Base-by-base conservation (phyloP, 306 rosid species). In the Vigna nakashimae region DNA sequence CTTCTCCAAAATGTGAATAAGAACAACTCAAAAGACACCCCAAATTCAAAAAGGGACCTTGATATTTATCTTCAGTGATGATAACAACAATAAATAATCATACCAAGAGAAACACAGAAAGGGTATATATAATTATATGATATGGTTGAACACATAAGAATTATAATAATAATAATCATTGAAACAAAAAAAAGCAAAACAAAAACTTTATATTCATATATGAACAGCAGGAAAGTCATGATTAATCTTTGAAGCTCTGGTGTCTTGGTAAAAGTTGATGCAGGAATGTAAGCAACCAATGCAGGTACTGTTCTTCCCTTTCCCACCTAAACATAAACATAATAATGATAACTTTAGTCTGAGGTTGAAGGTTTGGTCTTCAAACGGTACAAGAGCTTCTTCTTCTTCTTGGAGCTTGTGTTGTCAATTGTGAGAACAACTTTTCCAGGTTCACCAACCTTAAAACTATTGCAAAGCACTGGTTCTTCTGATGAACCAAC, bases 361-460 rank as follows among this genome's bases (percentile, higher is more conserved):
- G 82, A 76, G 36, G 81, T 78, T 28, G 84, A 63, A 76, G 83
- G 48, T 60, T 89, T 91, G 86, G 78, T 82, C 88, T 90, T 93
- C 75, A 87, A 87, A 13, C 98, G 93, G 78, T 93, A 93, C 71
- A 88, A 88, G 71, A 93, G 91, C 73, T 82, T 89, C 86, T 93
- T 93, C 86, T 93, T 93, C 93, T 90, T 93, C 91, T 87, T 93
- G 36, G 94, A 87, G 69, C 86, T 76, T 57, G 86, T 57, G 71
- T 93, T 93, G 70, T 88, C 86, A 78, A 93, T 76, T 16, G 92
- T 89, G 71, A 93, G 84, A 48, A 93, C 88, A 70, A 93, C 84
- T 76, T 88, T 90, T 3, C 98, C 98, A 14, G 96, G 74, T 51
- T 93, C 97, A 17, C 85, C 85, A 50, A 60, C 66, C 14, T 86